A percentile compares a stretch with the other conserved stretches of the same genome.
Evolutionary conservation across 2,329 filamentous ascomycete species (phyloP).

Genomic region (Hirsutella minnesotensis): DNA sequence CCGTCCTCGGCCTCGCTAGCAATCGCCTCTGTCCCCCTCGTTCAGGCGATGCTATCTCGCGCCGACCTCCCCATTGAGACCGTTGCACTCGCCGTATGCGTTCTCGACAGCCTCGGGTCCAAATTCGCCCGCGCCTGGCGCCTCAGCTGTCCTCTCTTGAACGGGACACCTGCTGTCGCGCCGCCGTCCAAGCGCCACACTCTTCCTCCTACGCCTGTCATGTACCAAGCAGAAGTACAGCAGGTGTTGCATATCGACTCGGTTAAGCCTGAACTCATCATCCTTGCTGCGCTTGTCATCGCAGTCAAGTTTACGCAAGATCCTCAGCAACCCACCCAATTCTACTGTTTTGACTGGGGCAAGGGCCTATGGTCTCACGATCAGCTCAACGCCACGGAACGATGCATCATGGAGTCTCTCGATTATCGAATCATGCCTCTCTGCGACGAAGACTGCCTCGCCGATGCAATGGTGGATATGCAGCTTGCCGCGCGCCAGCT

Average conservation of each 20-base stretch:
- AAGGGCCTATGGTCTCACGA: constrained; percentile 43
- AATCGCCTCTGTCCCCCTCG: constrained; percentile 42
- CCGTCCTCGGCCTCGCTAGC: constrained; percentile 50
- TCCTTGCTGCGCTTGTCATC: constrained; percentile 50
- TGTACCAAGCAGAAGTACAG: constrained; percentile 22
- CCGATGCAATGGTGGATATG: constrained; percentile 52
- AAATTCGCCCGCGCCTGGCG: constrained; percentile 54
- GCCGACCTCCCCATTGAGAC: constrained; percentile 48
- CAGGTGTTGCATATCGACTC: constrained; percentile 52
- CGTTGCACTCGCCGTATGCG: constrained; percentile 52
- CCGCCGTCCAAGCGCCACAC: constrained; percentile 33
- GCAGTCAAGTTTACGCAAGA: constrained; percentile 57
- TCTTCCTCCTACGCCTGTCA: constrained; percentile 26
- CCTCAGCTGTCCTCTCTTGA: constrained; percentile 36
- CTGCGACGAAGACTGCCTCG: constrained; percentile 42
- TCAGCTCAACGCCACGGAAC: constrained; percentile 53
- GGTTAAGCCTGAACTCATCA: constrained; percentile 49
- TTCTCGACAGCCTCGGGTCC: constrained; percentile 51
- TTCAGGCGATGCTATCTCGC: constrained; percentile 48
- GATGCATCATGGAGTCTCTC: constrained; percentile 52
- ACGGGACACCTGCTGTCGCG: constrained; percentile 9
- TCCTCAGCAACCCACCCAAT: constrained; percentile 37
- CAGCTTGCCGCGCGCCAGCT: constrained; percentile 37
- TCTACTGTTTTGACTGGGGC: constrained; percentile 44
- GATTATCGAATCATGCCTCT: constrained; percentile 52